Evolutionary conservation across 179 eudicot species (phyloP), one percentile per base, ranked within the genome.

Genomic region (Drosera spatulata): DNA sequence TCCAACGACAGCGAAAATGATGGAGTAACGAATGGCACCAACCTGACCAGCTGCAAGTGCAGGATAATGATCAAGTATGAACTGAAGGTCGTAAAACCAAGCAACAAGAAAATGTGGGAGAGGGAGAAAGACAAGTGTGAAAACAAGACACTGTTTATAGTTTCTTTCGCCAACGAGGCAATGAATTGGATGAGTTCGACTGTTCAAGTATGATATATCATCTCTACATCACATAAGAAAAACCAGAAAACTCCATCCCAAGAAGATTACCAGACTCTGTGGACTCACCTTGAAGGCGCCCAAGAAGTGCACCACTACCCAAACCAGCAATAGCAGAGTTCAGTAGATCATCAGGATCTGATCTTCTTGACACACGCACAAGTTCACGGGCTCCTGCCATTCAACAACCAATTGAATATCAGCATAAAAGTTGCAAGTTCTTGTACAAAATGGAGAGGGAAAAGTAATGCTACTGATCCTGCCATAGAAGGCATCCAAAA

Each of bases 21-120:
- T 50, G 2, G 91, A 81, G 74, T 88, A 91, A 12, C 88, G 88
- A 50, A 78, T 62, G 56, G 96, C 95, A 14, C 91, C 91, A 1
- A 40, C 14, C 60, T 60, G 88, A 33, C 97, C 96, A 66, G 80
- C 97, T 88, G 79, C 55, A 67, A 66, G 33, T 39, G 8, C 60
- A 46, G 10, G 44, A 12, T 49, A 50, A 12, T 22, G 22, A 15
- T 55, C 58, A 39, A 11, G 13, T 10, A 11, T 13, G 53, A 50
- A 4, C 53, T 10, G 13, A 50, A 50, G 33, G 33, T 22, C 33
- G 33, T 7, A 8, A 50, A 8, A 50, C 12, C 10, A 8, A 50
- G n/a, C 5, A 50, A 4, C 5, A 15, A 11, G 10, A 50, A 11
- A 45, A 10, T 6, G 7, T 6, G 49, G 8, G 8, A 45, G 49